Percentiles rank a stretch among this genome's conserved stretches.
These are phyloP conservation scores for Ramaria rubella DNA, from an alignment of 768 basidiomycete species.

Conservation along the genomic window DNA sequence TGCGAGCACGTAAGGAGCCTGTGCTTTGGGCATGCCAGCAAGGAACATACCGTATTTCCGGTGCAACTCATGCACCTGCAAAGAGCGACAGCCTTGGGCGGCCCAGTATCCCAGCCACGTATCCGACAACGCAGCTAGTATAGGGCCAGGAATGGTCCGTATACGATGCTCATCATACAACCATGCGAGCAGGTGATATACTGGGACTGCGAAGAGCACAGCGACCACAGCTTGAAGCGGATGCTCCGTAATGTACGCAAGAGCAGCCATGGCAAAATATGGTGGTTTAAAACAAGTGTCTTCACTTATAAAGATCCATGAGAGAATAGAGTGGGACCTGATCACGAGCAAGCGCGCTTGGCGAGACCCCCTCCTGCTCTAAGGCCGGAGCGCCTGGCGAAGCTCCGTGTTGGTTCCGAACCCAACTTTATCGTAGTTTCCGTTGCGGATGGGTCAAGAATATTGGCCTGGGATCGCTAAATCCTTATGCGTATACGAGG, in stretches of 20 bases:
- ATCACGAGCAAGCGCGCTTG: no score
- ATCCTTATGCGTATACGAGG: no score
- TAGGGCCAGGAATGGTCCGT: slow-evolving; percentile 59
- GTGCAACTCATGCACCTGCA: slow-evolving; percentile 68
- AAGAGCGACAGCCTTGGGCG: slow-evolving; percentile 68
- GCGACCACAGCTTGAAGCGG: neutral
- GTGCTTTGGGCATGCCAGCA: neutral
- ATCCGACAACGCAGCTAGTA: slow-evolving; percentile 64
- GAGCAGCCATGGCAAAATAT: neutral
- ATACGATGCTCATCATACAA: slow-evolving; percentile 54
- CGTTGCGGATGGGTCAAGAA: no score
- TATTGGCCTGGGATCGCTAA: no score
- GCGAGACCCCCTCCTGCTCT: no score
- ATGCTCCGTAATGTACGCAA: neutral
- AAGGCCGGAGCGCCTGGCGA: no score
- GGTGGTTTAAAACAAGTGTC: no score
- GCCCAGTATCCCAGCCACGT: slow-evolving; percentile 63
- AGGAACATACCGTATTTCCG: slow-evolving; percentile 54
- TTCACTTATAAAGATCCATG: no score
- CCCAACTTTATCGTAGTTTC: no score
- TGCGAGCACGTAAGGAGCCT: slow-evolving; percentile 19
- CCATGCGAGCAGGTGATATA: slow-evolving; percentile 39
- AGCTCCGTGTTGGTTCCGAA: no score
- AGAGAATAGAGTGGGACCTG: no score
- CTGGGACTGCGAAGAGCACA: neutral